Evolutionary conservation across 129 eudicot species (phyloP).

Genomic region (Flaveria linearis): DNA sequence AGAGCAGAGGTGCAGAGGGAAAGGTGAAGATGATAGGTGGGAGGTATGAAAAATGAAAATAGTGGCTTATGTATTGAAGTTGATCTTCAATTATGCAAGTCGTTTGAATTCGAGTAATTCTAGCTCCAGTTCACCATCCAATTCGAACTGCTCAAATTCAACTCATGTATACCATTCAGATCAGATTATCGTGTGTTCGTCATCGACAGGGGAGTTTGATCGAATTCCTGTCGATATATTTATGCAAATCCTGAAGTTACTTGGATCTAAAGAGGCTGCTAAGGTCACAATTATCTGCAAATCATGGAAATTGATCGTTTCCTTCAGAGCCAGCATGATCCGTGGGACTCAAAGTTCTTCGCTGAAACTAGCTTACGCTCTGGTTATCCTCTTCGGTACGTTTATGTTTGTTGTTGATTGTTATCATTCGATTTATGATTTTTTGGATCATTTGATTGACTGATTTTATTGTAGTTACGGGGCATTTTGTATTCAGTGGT

Average conservation of each 20-base stretch:
- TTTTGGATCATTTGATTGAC: neutral
- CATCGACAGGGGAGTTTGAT: slow-evolving; percentile 74
- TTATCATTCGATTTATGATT: neutral
- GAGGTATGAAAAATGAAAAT: slow-evolving; percentile 25
- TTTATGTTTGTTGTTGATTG: neutral
- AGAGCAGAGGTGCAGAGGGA: slow-evolving; percentile 36
- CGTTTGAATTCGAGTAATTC: slow-evolving; percentile 14
- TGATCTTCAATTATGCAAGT: slow-evolving; percentile 28
- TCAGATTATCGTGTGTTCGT: slow-evolving; percentile 26
- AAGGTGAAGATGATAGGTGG: slow-evolving; percentile 36
- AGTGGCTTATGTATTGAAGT: slow-evolving; percentile 19
- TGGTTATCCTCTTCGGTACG: slow-evolving; percentile 72
- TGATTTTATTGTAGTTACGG: neutral
- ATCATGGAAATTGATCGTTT: slow-evolving; percentile 67
- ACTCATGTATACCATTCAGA: slow-evolving; percentile 23
- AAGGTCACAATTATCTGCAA: slow-evolving; percentile 63
- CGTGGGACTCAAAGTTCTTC: slow-evolving; percentile 77
- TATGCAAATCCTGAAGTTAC: slow-evolving; percentile 50
- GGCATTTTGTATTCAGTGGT: neutral
- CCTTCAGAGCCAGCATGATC: slow-evolving; percentile 54
- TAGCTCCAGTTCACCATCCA: slow-evolving; percentile 20
- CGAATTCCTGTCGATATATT: slow-evolving; percentile 68
- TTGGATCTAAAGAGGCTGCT: slow-evolving; percentile 81
- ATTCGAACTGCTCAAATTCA: slow-evolving; percentile 20
- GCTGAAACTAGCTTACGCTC: slow-evolving; percentile 68